Conservation (phyloP, 1,139 yeast species). For the Debaryomyces coudertii region DNA sequence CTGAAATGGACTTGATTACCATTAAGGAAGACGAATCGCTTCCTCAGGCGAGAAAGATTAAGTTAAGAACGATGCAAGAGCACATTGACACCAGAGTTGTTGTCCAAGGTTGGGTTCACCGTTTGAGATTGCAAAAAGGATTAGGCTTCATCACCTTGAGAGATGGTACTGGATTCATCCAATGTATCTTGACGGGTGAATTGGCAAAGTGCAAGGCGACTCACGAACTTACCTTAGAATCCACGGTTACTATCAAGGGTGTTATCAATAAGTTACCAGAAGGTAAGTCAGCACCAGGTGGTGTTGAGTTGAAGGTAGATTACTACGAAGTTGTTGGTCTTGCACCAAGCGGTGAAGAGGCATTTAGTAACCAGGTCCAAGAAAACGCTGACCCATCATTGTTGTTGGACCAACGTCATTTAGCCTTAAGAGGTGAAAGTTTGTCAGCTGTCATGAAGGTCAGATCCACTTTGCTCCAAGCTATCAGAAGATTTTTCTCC, state of each 20-base stretch:
- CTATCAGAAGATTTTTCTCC: constrained; percentile 74
- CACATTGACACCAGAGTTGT: constrained; percentile 65
- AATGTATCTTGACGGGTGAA: constrained; percentile 86
- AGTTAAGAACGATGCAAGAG: constrained; percentile 58
- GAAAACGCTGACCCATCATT: constrained; percentile 94
- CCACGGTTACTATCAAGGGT: constrained; percentile 82
- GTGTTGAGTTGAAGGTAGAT: constrained; percentile 91
- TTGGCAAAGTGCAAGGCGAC: constrained; percentile 90
- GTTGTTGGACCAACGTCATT: constrained; percentile 91
- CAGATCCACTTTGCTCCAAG: constrained; percentile 73
- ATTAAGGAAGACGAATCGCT: constrained; percentile 73
- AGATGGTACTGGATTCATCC: constrained; percentile 93
- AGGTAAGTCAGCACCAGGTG: constrained; percentile 97
- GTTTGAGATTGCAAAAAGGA: constrained; percentile 91
- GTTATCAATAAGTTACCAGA: constrained; percentile 82
- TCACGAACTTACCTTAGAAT: constrained; percentile 81
- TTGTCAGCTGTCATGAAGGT: constrained; percentile 95
- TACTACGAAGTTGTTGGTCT: constrained; percentile 85
- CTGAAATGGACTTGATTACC: constrained; percentile 71
- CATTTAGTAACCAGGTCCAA: constrained; percentile 91
- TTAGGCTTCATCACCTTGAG: constrained; percentile 87
- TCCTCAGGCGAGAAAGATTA: constrained; percentile 69
- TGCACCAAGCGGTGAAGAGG: constrained; percentile 96
- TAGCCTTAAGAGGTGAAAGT: constrained; percentile 93
- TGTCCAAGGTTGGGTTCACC: constrained; percentile 95